Base-by-base conservation (phyloP, 2,329 filamentous ascomycete genomes). In the Epicoccum sorghinum region DNA sequence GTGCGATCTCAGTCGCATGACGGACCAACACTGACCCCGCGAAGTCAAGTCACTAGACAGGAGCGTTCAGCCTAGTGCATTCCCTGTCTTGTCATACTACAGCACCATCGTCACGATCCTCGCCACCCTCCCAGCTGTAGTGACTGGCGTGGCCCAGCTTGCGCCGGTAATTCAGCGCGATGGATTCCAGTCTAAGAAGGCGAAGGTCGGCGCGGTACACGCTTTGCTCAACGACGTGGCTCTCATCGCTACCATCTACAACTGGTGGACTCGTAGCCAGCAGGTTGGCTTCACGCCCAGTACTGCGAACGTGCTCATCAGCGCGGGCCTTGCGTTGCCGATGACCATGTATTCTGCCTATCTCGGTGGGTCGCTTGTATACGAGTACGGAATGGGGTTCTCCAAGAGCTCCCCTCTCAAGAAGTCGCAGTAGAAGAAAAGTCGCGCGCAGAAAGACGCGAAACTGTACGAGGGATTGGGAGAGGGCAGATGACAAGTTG, bases 371-470 rank as follows among this genome's bases (percentile, higher is more conserved):
- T 65, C 64, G 7, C 55, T 81, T 56, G 77, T 78, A 4, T 81
- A 80, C 59, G 67, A 75, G 27, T 77, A 77, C 54, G 79, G 79
- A 0, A 76, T 80, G 62, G 79, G 78, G 1, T 72, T 80, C 36
- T 64, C 68, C 10, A 52, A 62, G 14, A 60, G 58, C 2, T 62
- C 58, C 8, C 56, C 63, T 14, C 14, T 49, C 4, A 66, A 60
- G 59, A 57, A 57, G 37, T 25, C 41, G 18, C 49, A 57, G 45
- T 57, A 46, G 25, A 42, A 14, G 25, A 10, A 10, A 12, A 4
- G 32, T n/a, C 14, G 25, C 10, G 5, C 23, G 14, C 4, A 24
- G 14, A 25, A 44, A 24, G 10, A 32, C 3, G 12, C 6, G 52
- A 24, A 45, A 29, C 29, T 6, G 8, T 6, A 22, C 6, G 23